Percentiles rank a stretch among this genome's conserved stretches.
These are phyloP conservation scores for Orychophragmus violaceus DNA, from an alignment of 345 rosid genomes.

Conservation along the genomic window DNA sequence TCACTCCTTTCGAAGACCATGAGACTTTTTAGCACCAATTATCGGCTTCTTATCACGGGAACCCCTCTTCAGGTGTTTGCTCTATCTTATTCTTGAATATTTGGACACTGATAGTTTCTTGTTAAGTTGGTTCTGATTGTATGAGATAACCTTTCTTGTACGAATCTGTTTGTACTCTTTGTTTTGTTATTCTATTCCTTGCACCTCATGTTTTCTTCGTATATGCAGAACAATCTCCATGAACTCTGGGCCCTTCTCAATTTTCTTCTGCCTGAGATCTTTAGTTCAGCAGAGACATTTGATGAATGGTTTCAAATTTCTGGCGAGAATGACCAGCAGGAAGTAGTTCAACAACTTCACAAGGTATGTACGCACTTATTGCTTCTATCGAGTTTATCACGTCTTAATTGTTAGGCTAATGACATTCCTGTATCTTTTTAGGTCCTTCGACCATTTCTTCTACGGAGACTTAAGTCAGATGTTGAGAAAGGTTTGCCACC, in stretches of 20 bases:
- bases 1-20: no score
- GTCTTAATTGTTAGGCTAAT: neutral
- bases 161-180: neutral
- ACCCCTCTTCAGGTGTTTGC: slow-evolving; percentile 92
- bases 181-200: neutral
- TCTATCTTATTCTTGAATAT: neutral
- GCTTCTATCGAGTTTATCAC: neutral
- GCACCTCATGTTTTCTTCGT: slow-evolving; percentile 1
- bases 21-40: slow-evolving; percentile 86
- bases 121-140: neutral
- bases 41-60: slow-evolving; percentile 94
- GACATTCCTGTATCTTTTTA: slow-evolving; percentile 6
- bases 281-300: slow-evolving; percentile 97
- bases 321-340: slow-evolving; percentile 98
- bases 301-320: slow-evolving; percentile 99
- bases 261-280: slow-evolving; percentile 90
- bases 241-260: slow-evolving; percentile 97
- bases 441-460: slow-evolving; percentile 99
- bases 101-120: neutral
- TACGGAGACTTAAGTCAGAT: slow-evolving; percentile 90
- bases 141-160: neutral
- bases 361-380: slow-evolving; percentile 51
- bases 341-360: slow-evolving; percentile 97
- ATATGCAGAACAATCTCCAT: slow-evolving; percentile 92
- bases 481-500: slow-evolving; percentile 99